phyloP scores from a whole-genome alignment of 352 stramenopile genomes.

The Aphanomyces invadans region DNA sequence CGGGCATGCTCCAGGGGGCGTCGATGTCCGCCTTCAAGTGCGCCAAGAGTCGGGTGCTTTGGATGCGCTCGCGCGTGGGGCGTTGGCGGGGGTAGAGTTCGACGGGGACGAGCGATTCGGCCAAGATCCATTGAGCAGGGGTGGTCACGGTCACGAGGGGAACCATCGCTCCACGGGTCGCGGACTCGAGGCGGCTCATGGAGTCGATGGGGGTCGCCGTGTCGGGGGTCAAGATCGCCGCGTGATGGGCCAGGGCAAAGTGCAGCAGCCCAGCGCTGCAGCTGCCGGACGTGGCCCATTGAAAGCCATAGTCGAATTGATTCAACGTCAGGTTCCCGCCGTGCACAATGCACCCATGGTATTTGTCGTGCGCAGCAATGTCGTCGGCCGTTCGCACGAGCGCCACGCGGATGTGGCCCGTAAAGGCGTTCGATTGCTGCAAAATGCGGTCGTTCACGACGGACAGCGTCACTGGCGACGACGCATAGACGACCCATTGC shows the following conservation, averaged over 20 bases:
- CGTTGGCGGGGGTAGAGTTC: constrained; percentile 8
- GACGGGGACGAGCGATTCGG: constrained; percentile 29
- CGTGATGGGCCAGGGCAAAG: constrained; percentile 58
- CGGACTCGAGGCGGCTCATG: constrained; percentile 35
- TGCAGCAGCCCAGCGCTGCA: constrained; percentile 50
- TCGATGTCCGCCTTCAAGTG: constrained; percentile 46
- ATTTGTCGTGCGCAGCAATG: constrained; percentile 43
- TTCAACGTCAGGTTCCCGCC: constrained; percentile 24
- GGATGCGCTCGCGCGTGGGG: background rate
- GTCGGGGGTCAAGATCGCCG: constrained; percentile 34
- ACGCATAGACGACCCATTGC: constrained; percentile 52
- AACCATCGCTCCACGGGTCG: constrained; percentile 46
- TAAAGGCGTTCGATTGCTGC: background rate
- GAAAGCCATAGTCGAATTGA: constrained; percentile 27
- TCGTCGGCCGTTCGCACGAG: background rate
- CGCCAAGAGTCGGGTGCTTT: background rate
- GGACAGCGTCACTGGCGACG: constrained; percentile 24
- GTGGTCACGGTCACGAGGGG: constrained; percentile 29
- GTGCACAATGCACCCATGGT: constrained; percentile 57
- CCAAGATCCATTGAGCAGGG: constrained; percentile 37
- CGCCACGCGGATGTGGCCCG: constrained; percentile 12
- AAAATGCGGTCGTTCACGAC: background rate
- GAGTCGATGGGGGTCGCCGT: constrained; percentile 23
- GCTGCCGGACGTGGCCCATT: constrained; percentile 46
- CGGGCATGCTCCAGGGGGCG: constrained; percentile 36